These are phyloP conservation scores for Lepidium africanum DNA, from an alignment of 345 rosid genomes.

Conservation along the genomic window DNA sequence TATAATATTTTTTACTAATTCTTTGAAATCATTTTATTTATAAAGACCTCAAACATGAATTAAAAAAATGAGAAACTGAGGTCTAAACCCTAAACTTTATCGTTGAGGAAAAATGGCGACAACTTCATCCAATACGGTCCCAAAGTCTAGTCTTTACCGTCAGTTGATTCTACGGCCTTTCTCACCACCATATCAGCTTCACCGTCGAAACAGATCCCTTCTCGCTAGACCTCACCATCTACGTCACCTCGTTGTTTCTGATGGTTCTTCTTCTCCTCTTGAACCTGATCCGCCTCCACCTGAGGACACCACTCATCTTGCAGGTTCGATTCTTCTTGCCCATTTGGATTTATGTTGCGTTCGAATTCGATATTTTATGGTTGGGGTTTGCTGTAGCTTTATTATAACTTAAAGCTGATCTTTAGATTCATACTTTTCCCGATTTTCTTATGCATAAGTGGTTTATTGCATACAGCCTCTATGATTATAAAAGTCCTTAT, in stretches of 20 bases:
- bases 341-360: not conserved
- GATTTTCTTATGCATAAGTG: not conserved
- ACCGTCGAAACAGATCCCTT: slow-evolving; percentile 21
- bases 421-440: not conserved
- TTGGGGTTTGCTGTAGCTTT: not conserved
- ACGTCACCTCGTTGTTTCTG: slow-evolving; percentile 28
- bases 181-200: slow-evolving; percentile 2
- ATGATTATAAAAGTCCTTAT: too few species aligned
- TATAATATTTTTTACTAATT: not conserved
- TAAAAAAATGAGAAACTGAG: not conserved
- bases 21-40: too few species aligned
- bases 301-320: slow-evolving; percentile 21
- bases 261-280: slow-evolving; percentile 36
- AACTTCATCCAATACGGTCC: not conserved
- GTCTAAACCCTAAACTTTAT: not conserved
- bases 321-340: slow-evolving; percentile 32
- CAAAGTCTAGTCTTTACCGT: not conserved
- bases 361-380: not conserved
- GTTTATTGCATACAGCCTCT: not conserved
- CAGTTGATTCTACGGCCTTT: not conserved
- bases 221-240: not conserved
- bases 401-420: not conserved
- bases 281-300: slow-evolving; percentile 44
- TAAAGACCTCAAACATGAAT: too few species aligned
- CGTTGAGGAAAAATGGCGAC: slow-evolving; percentile 9